Evolutionary conservation across 2,329 filamentous ascomycete genomes (phyloP).

Genomic region (Coniochaeta prunicola): DNA sequence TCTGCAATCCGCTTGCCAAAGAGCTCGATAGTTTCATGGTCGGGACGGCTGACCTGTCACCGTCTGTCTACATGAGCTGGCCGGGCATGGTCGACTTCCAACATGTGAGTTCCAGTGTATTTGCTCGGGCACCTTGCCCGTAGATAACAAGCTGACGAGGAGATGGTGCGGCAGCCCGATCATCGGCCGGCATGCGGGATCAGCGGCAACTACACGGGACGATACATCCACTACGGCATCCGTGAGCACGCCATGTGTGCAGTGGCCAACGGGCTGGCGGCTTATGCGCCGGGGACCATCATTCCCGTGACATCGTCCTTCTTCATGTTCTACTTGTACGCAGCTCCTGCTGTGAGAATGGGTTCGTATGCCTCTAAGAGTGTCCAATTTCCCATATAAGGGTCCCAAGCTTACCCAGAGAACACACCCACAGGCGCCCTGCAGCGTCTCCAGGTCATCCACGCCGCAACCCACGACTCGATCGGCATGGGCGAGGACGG

Average conservation of each 20-base stretch:
- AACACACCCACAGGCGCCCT: slow-evolving; percentile 26
- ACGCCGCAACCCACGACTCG: slow-evolving; percentile 46
- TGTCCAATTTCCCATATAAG: too few species aligned
- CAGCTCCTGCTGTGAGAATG: slow-evolving; percentile 43
- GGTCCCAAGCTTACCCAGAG: too few species aligned
- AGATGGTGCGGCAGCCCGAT: slow-evolving; percentile 8
- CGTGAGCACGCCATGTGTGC: slow-evolving; percentile 55
- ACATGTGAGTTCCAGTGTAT: slow-evolving; percentile 22
- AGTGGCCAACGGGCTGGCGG: slow-evolving; percentile 52
- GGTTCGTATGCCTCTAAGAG: slow-evolving; percentile 11
- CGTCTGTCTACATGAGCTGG: slow-evolving; percentile 43
- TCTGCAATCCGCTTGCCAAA: slow-evolving; percentile 39
- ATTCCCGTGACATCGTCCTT: slow-evolving; percentile 47
- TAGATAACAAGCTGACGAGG: background rate
- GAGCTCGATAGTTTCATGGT: slow-evolving; percentile 33
- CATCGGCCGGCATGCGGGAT: slow-evolving; percentile 14
- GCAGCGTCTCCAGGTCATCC: slow-evolving; percentile 40
- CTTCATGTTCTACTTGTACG: slow-evolving; percentile 49
- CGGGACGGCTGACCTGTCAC: slow-evolving; percentile 38
- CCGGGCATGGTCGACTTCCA: slow-evolving; percentile 43
- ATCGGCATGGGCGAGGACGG: slow-evolving; percentile 48
- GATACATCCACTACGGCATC: slow-evolving; percentile 54
- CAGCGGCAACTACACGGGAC: slow-evolving; percentile 41
- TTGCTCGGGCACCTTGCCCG: slow-evolving; percentile 9
- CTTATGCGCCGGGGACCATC: slow-evolving; percentile 41